Base-by-base conservation (phyloP, 1,284 basidiomycete genomes). In the Amylostereum areolatum region DNA sequence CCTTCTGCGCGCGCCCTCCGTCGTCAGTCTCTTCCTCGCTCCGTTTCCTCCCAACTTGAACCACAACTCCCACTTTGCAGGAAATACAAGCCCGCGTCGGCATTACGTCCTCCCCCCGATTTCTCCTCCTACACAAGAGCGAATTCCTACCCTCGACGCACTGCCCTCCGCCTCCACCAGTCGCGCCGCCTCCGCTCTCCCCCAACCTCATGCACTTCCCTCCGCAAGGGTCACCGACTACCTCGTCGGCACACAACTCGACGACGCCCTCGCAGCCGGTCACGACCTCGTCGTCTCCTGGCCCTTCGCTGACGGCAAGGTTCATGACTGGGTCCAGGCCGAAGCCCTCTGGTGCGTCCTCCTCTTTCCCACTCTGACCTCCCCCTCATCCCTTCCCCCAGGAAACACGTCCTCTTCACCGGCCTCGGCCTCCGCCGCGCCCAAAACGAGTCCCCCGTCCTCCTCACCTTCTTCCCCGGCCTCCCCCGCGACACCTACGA, bases 261-360 rank as follows among this genome's bases (percentile, higher is more conserved):
- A 90, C 55, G 86, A 91, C 54, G 92, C 90, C 0, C 67, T 92
- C 35, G 78, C 76, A 6, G 74, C 81, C 9, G 85, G 81, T 12
- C 84, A 89, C 49, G 83, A 88, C 43, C 66, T 94, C 24, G 70
- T 81, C 24, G 66, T 94, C 24, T 88, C 81, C 39, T 94, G 89
- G 87, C 93, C 95, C 1, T 92, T 97, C 61, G 78, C 80, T 50
- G 79, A 86, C 30, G 87, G 83, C 5, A 76, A 80, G 56, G 73
- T 94, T 43, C 71, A 69, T 37, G 90, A 97, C 63, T 97, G 89
- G 85, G 78, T 77, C n/a, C 94, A 94, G 56, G 85, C 92, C 39
- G 92, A 95, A 64, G 94, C 90, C 4, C 71, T 98, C 37, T 91
- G 95, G 94, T 94, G 62, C 56, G 84, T 70, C 5, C 27, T 39